Evolutionary conservation across 176 grass and related monocot species (phyloP).

Genomic region (Cenchrus fungigraminus): DNA sequence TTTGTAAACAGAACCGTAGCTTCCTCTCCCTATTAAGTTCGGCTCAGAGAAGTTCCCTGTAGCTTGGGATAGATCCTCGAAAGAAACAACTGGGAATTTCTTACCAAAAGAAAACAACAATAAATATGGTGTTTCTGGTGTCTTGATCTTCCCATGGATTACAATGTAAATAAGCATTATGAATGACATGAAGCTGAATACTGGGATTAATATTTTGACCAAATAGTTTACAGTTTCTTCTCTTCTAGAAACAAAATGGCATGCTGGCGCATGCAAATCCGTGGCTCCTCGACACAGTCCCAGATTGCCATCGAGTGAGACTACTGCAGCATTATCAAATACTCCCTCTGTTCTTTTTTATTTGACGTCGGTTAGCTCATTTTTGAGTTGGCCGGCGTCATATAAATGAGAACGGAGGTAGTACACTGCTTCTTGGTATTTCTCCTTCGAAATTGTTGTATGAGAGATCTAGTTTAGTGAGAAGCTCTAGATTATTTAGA

Average conservation of each 20-base stretch:
- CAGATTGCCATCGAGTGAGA: background rate
- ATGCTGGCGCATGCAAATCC: no score
- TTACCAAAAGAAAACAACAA: background rate
- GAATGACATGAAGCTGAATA: conserved; percentile 20
- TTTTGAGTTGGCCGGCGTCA: no score
- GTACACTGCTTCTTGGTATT: background rate
- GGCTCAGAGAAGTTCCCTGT: conserved; percentile 34
- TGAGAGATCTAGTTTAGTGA: conserved; percentile 27
- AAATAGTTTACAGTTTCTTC: background rate
- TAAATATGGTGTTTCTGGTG: rapidly evolving
- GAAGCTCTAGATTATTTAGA: background rate
- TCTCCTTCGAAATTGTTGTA: background rate
- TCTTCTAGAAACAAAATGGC: no score
- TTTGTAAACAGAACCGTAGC: conserved; percentile 60
- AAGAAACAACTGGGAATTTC: conserved; percentile 9
- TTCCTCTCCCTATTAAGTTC: conserved; percentile 50
- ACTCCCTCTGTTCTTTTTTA: no score
- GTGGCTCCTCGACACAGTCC: conserved; percentile 1
- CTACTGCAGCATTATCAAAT: background rate
- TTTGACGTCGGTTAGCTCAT: no score
- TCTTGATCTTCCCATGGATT: background rate
- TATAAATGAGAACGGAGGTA: no score
- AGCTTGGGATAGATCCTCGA: conserved; percentile 37
- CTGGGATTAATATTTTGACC: background rate
- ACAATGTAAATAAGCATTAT: background rate